A percentile compares a stretch with the other conserved stretches of the same genome.
phyloP scores from a whole-genome alignment of 2,329 filamentous ascomycete species.

The Fusarium newnesense region DNA sequence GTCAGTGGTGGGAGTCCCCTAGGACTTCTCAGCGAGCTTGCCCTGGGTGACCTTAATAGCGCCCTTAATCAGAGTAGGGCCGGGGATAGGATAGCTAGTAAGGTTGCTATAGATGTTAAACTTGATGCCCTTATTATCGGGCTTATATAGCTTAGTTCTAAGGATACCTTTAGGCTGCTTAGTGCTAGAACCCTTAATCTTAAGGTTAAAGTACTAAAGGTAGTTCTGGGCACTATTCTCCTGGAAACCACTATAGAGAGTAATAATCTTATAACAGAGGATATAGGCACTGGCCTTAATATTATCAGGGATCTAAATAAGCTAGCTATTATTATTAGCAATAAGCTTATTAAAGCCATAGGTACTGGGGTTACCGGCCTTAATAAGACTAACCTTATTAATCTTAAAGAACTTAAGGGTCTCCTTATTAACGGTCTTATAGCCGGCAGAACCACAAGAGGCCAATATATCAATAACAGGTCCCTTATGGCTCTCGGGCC shows the following conservation, averaged over 20 bases:
- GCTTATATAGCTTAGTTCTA: constrained; percentile 46
- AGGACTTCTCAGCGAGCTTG: constrained; percentile 21
- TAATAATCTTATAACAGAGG: constrained; percentile 63
- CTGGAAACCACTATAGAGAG: constrained; percentile 55
- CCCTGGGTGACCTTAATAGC: constrained; percentile 30
- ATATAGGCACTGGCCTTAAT: constrained; percentile 57
- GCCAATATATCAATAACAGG: constrained; percentile 74
- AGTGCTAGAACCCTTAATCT: constrained; percentile 55
- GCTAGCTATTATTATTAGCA: constrained; percentile 50
- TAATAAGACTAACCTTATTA: constrained; percentile 62
- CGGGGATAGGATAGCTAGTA: constrained; percentile 44
- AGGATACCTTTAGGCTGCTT: constrained; percentile 48
- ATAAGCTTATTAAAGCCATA: constrained; percentile 56
- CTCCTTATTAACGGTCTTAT: constrained; percentile 63
- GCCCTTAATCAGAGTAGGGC: constrained; percentile 41
- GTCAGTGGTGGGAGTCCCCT: constrained; percentile 21
- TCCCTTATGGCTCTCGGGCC: constrained; percentile 57
- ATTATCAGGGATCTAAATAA: constrained; percentile 48
- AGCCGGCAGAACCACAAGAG: constrained; percentile 64
- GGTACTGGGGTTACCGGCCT: constrained; percentile 52
- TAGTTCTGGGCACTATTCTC: constrained; percentile 63
- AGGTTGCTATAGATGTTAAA: constrained; percentile 47
- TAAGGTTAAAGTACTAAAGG: constrained; percentile 62
- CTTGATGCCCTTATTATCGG: constrained; percentile 46
- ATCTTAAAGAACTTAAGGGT: constrained; percentile 73